Evolutionary conservation across 73 alveolate species (phyloP).

Genomic region (Blepharisma japonicum): DNA sequence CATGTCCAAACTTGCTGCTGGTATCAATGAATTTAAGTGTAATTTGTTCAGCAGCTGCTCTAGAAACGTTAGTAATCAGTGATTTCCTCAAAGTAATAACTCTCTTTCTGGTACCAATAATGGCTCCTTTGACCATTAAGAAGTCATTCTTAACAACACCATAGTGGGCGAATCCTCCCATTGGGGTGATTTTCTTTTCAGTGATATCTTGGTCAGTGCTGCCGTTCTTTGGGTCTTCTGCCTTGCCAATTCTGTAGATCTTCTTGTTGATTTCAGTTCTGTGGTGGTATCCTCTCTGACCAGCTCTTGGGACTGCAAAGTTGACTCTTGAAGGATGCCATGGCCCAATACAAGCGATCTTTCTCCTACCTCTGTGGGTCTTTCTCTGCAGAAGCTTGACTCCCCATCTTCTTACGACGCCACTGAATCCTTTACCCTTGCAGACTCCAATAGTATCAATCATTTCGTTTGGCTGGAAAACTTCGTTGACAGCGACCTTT

Average conservation of each 20-base stretch:
- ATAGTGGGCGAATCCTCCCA: slow-evolving; percentile 99
- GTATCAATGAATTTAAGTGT: slow-evolving; percentile 99
- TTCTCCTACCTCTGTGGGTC: slow-evolving; percentile 99
- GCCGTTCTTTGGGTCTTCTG: slow-evolving; percentile 92
- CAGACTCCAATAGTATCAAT: slow-evolving; percentile 97
- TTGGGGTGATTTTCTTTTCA: slow-evolving; percentile 97
- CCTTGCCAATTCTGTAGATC: slow-evolving; percentile 98
- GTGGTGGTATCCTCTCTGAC: slow-evolving; percentile 99
- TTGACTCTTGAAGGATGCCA: slow-evolving; percentile 99
- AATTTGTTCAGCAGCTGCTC: slow-evolving; percentile 89
- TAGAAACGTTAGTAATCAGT: slow-evolving; percentile 74
- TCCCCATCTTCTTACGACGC: slow-evolving; percentile 99
- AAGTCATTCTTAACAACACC: slow-evolving; percentile 98
- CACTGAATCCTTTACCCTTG: slow-evolving; percentile 99
- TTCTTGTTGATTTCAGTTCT: slow-evolving; percentile 99
- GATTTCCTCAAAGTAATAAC: slow-evolving; percentile 96
- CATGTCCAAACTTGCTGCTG: slow-evolving; percentile 99
- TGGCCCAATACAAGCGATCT: slow-evolving; percentile 99
- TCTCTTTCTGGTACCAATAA: slow-evolving; percentile 99
- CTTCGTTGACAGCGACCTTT: slow-evolving; percentile 92
- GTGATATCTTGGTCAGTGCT: slow-evolving; percentile 98
- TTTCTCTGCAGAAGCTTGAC: slow-evolving; percentile 96
- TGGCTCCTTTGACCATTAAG: slow-evolving; percentile 98
- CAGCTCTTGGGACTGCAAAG: slow-evolving; percentile 98
- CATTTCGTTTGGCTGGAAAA: slow-evolving; percentile 96